phyloP scores from a whole-genome alignment of 257 asterid genomes.

The Parsonsia alboflavescens region DNA sequence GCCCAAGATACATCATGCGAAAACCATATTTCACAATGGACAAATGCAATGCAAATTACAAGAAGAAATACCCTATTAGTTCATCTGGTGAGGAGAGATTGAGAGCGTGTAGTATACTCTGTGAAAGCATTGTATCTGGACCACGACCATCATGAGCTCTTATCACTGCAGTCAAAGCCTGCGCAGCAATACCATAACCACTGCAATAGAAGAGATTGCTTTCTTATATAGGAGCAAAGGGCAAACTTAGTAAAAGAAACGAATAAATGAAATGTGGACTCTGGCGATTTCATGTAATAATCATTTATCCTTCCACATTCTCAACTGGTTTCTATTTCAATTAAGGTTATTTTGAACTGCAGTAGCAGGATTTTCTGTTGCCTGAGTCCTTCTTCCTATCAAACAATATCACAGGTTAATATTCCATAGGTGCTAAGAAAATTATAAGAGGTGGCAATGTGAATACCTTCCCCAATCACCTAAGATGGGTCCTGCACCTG shows the following conservation, averaged over 20 bases:
- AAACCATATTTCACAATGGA: not conserved
- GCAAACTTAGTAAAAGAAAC: not conserved
- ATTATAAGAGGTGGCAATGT: conserved; percentile 1
- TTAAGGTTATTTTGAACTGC: not conserved
- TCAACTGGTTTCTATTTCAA: not conserved
- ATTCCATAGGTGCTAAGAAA: not conserved
- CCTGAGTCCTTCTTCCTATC: not conserved
- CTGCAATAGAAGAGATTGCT: conserved; percentile 37
- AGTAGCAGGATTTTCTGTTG: not conserved
- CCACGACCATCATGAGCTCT: conserved; percentile 92
- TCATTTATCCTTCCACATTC: too few species aligned
- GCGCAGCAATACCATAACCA: conserved; percentile 87
- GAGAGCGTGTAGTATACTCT: conserved; percentile 41
- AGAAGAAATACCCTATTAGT: conserved; percentile 60
- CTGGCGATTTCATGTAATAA: not conserved
- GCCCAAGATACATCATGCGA: not conserved
- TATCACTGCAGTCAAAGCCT: conserved; percentile 73
- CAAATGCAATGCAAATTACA: not conserved
- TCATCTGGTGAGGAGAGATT: conserved; percentile 74
- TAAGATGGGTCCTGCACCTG: conserved; percentile 87
- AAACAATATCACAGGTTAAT: not conserved
- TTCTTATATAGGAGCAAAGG: not conserved
- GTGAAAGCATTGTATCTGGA: conserved; percentile 51
- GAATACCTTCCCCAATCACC: conserved; percentile 93
- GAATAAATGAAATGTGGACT: not conserved